Evolutionary conservation across 345 rosid genomes (phyloP), one percentile per base, ranked within the genome.

Genomic region (Streptanthus diversifolius): DNA sequence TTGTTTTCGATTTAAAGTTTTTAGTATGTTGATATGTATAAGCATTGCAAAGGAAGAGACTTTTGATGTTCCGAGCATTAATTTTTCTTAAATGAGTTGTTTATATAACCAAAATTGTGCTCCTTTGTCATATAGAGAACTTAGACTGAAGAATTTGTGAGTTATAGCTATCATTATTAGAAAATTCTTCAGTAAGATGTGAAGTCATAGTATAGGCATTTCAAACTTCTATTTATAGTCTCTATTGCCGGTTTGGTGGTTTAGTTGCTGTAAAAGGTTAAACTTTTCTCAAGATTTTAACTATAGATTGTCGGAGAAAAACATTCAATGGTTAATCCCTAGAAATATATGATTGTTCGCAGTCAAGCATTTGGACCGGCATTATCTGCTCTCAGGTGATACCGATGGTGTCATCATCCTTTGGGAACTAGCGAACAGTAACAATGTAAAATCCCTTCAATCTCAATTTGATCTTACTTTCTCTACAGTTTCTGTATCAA

Each of bases 361-460:
- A 91, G 96, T 90, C 27, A 80, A 85, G 69, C 67, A 85, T 61
- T 80, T 85, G 47, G 84, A 81, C 72, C 65, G 68, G 70, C 96
- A 88, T 73, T 83, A 81, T 79, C 85, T 93, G 67, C 86, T 93
- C 2, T 91, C 97, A 33, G 98, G 96, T 78, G 98, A 89, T 86
- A 72, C 90, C 48, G 83, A 84, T 72, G 96, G 95, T 64, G 77
- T 70, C 71, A 82, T 85, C 54, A 84, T 88, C 54, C 74, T 91
- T 14, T 91, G 98, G 98, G 93, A 89, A 75, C 69, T 88, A 8
- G 88, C 89, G 55, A 76, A 85, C 72, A 75, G 77, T 49, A 74
- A 69, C 60, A 83, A 84, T 95, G 97, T 88, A 82, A 49, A 43
- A 8, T 13, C 18, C 5, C 8, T 3, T 17, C 27, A 25, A 4